A percentile compares a stretch with the other conserved stretches of the same genome.
phyloP scores from a whole-genome alignment of 306 rosid genomes.

The Quercus robur region DNA sequence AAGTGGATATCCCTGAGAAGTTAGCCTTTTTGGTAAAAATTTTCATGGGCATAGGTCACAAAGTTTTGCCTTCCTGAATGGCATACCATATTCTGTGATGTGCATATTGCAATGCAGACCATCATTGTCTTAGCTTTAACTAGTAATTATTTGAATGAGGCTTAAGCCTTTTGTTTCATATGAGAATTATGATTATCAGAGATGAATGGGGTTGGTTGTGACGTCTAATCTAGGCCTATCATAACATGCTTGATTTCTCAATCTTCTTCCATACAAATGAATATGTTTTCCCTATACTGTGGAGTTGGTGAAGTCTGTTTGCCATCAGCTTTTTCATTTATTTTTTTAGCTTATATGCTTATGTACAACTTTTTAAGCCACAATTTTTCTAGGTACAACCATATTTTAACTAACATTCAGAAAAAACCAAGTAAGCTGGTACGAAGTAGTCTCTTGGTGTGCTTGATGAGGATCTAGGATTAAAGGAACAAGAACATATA shows the following conservation, averaged over 20 bases:
- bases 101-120: conserved; percentile 14
- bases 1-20: neutral
- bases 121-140: neutral
- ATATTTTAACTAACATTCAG: no score
- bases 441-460: no score
- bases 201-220: neutral
- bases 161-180: neutral
- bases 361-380: no score
- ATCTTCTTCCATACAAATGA: neutral
- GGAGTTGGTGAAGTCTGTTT: neutral
- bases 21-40: neutral
- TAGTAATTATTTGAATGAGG: neutral
- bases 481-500: neutral
- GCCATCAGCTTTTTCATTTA: no score
- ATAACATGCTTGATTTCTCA: neutral
- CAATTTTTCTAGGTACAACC: no score
- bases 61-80: neutral
- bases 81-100: neutral
- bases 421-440: no score
- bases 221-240: neutral
- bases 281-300: neutral
- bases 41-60: neutral
- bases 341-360: no score
- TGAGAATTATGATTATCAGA: neutral
- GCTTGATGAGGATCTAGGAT: neutral